Evolutionary conservation across 257 asterid species (phyloP), one percentile per base, ranked within the genome.

Genomic region (Solanum pinnatisectum): DNA sequence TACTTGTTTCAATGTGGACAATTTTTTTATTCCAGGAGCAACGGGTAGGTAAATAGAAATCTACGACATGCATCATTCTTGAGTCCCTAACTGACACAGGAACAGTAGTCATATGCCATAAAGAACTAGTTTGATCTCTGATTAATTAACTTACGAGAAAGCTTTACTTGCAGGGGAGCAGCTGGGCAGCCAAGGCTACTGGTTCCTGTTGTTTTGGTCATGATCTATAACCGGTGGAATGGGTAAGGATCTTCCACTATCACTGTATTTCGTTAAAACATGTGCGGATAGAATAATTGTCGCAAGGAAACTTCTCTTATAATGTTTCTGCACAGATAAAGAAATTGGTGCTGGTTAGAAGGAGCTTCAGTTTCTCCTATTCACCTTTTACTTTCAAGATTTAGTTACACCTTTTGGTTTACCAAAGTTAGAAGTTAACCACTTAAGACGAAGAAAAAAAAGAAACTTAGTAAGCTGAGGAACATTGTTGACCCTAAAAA

Each of bases 181-280:
- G 87, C 88, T 33, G 98, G 94, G 83, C 99, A 96, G 94, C 99
- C 98, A 44, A 92, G 99, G 91, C 88, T 96, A 87, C 87, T 96
- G 87, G 96, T 96, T 89, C 99, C 99, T 49, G 97, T 95, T 88
- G 90, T 90, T 40, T 88, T 96, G 93, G 99, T 96, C 92, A 92
- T 96, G 98, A 59, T 96, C 84, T 96, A 90, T 88, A 95, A 94
- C 85, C 93, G 98, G 77, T 96, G 99, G 99, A 96, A 96, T 32
- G 95, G 88, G 99, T 95, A 91, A 93, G 93, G 76, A 85, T 84
- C 74, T 85, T 49, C 42, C 86, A 32, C 32, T 82, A 20, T 30
- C 32, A 46, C 25, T 15, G 5, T 1, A 44, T 18, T 49, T 25
- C 12, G 0, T 30, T 20, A 46, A 46, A 30, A 18, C 20, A 81